These are phyloP conservation scores for Rhizomucor miehei DNA, from an alignment of 371 early-diverging fungal species.

Conservation along the genomic window DNA sequence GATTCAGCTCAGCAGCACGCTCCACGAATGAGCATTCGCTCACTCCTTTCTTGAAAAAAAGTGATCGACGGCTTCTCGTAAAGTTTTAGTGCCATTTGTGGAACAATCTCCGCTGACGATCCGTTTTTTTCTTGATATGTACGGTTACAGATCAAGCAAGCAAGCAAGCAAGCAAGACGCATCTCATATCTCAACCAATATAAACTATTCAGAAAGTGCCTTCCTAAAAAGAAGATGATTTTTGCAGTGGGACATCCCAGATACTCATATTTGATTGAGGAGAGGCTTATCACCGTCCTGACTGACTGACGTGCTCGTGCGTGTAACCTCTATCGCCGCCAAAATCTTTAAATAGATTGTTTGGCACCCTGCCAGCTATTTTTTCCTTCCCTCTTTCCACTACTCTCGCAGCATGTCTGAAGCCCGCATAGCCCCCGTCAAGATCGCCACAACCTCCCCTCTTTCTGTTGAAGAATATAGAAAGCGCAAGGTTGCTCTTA, in stretches of 20 bases:
- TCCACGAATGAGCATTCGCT: constrained; percentile 23
- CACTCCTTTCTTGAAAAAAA: constrained; percentile 11
- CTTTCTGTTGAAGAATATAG: constrained; percentile 49
- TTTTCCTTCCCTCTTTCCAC: constrained; percentile 6
- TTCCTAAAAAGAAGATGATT: too few species aligned
- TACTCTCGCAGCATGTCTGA: constrained; percentile 29
- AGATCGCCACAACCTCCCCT: constrained; percentile 17
- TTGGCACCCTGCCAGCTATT: constrained; percentile 8
- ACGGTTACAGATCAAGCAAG: too few species aligned
- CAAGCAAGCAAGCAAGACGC: too few species aligned
- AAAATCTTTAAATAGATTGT: constrained; percentile 15
- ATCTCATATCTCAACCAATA: too few species aligned
- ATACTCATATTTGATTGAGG: too few species aligned
- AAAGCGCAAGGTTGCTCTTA: constrained; percentile 58
- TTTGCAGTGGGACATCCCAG: too few species aligned
- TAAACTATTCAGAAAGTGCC: too few species aligned
- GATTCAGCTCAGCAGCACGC: constrained; percentile 15
- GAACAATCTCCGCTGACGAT: neutral
- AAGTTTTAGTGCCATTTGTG: neutral
- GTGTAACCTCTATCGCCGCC: neutral
- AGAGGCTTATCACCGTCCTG: too few species aligned
- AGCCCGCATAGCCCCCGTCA: constrained; percentile 25
- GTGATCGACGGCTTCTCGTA: constrained; percentile 1
- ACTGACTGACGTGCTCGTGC: neutral
- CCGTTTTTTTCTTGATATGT: constrained; percentile 8